A percentile compares a stretch with the other conserved stretches of the same genome.
Evolutionary conservation across 148 eudicot species (phyloP).

Genomic region (Camellia granthamiana): DNA sequence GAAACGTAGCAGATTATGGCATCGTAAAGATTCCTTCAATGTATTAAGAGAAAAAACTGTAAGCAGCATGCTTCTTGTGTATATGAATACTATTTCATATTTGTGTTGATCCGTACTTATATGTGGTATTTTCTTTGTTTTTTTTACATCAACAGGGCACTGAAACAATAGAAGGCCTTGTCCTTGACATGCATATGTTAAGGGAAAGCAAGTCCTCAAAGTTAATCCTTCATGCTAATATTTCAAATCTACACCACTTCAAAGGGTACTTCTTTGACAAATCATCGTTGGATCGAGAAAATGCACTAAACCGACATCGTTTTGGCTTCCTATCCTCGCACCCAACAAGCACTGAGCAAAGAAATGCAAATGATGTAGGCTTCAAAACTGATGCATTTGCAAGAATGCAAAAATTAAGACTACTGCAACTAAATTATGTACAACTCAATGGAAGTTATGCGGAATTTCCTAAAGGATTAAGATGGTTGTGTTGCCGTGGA

Average conservation of each 20-base stretch:
- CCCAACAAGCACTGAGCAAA: not conserved
- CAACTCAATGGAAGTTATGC: not conserved
- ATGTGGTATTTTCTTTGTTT: not conserved
- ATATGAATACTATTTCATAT: too few relatives aligned
- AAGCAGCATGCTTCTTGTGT: not conserved
- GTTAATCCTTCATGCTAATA: not conserved
- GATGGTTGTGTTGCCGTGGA: too few relatives aligned
- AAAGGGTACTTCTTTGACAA: not conserved
- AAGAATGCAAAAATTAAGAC: conserved; percentile 7
- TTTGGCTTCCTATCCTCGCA: not conserved
- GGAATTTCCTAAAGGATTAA: not conserved
- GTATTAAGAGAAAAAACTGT: not conserved
- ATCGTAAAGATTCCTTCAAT: not conserved
- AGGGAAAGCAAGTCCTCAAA: too few relatives aligned
- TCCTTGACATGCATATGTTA: not conserved
- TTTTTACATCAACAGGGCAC: not conserved
- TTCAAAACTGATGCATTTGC: conserved; percentile 5
- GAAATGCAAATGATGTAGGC: not conserved
- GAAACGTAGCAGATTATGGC: conserved; percentile 15
- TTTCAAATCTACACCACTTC: too few relatives aligned
- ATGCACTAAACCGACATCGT: not conserved
- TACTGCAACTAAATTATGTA: not conserved
- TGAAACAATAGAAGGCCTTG: not conserved
- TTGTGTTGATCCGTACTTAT: not conserved
- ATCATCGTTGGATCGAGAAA: too few relatives aligned